Evolutionary conservation across 2,329 filamentous ascomycete genomes (phyloP).

Genomic region (Canariomyces notabilis): DNA sequence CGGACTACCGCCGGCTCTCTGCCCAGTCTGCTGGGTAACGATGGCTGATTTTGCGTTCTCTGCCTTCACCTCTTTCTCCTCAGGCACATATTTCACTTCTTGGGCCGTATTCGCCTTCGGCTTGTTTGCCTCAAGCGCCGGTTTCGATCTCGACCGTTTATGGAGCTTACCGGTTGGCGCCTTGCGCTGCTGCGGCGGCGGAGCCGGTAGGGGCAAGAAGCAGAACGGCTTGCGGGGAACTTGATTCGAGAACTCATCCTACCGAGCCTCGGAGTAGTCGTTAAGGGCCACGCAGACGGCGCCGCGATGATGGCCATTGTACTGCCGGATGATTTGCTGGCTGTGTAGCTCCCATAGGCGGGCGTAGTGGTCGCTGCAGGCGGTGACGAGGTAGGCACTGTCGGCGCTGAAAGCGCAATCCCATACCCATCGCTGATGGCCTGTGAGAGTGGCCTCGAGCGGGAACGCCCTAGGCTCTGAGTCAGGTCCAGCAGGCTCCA

Average conservation of each 20-base stretch:
- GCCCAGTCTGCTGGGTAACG: background rate
- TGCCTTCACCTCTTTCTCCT: background rate
- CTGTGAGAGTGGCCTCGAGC: constrained; percentile 79
- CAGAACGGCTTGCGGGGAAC: background rate
- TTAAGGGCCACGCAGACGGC: constrained; percentile 91
- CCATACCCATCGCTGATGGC: constrained; percentile 96
- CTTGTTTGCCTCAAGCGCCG: background rate
- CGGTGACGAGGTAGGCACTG: constrained; percentile 86
- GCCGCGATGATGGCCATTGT: constrained; percentile 89
- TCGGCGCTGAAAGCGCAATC: constrained; percentile 94
- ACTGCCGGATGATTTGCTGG: constrained; percentile 87
- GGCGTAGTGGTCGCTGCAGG: constrained; percentile 90
- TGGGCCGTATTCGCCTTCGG: background rate
- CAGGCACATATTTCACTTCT: background rate
- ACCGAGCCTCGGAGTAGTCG: constrained; percentile 64
- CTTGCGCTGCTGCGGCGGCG: background rate
- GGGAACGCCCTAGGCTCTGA: constrained; percentile 58
- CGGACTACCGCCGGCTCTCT: background rate
- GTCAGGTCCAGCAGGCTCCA: constrained; percentile 40
- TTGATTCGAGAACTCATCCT: constrained; percentile 17
- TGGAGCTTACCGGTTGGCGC: background rate
- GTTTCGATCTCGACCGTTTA: background rate
- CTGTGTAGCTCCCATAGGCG: constrained; percentile 83
- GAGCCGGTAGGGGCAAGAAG: background rate
- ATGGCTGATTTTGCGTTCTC: too few relatives aligned